A percentile compares a stretch with the other conserved stretches of the same genome.
Evolutionary conservation across 164 flowering plant species (phyloP).

Genomic region (Houttuynia cordata): DNA sequence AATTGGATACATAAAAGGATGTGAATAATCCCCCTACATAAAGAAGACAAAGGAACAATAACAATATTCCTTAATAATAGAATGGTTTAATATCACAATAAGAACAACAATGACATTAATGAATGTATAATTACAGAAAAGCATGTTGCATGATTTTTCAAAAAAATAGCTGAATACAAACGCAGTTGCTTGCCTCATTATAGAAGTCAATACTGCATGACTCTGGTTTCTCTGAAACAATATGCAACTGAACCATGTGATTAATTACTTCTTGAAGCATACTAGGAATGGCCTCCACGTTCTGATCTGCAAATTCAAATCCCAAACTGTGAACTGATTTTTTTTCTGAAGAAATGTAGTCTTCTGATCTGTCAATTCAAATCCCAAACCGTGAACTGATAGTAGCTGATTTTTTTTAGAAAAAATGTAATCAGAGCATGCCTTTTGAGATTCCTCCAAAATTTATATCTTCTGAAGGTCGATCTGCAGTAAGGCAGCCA

Average conservation of each 20-base stretch:
- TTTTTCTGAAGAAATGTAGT: no score
- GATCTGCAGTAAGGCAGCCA: slow-evolving; percentile 61
- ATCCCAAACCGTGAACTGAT: no score
- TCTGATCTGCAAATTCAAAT: slow-evolving; percentile 37
- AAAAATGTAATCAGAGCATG: slow-evolving; percentile 13
- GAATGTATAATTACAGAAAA: slow-evolving; percentile 1
- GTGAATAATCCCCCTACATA: slow-evolving; percentile 84
- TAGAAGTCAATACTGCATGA: slow-evolving; percentile 64
- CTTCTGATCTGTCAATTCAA: slow-evolving; percentile 40
- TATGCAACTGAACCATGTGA: slow-evolving; percentile 35
- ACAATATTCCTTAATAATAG: no score
- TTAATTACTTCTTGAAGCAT: slow-evolving; percentile 54
- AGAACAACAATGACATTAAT: no score
- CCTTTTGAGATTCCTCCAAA: slow-evolving; percentile 41
- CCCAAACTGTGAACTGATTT: no score
- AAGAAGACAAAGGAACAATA: not conserved
- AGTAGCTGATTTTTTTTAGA: no score
- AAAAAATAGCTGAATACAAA: not conserved
- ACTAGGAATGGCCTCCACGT: slow-evolving; percentile 55
- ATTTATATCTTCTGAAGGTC: slow-evolving; percentile 54
- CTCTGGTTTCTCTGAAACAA: slow-evolving; percentile 48
- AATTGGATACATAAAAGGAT: slow-evolving; percentile 50
- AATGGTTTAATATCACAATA: no score
- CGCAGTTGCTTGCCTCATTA: slow-evolving; percentile 37
- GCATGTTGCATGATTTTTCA: not conserved